Percentiles rank a stretch among this genome's conserved stretches.
These are phyloP conservation scores for Primulina huaijiensis DNA, from an alignment of 257 asterid genomes.

Conservation along the genomic window DNA sequence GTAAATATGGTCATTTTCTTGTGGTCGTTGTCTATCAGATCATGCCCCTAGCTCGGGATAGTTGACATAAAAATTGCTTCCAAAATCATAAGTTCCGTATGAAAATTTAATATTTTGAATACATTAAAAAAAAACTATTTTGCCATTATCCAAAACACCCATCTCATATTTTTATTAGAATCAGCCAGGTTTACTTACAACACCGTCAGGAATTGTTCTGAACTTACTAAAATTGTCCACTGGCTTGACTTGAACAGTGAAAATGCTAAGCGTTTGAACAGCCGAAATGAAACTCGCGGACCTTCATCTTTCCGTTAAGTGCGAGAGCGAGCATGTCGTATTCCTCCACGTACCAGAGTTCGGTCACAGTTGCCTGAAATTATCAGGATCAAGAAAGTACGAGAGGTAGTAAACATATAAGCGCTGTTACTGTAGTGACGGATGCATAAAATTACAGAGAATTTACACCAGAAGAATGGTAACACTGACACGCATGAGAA, in stretches of 20 bases:
- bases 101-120: too few relatives aligned
- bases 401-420: neutral
- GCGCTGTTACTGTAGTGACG: neutral
- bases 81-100: too few relatives aligned
- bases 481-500: neutral
- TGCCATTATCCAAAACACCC: neutral
- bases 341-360: constrained; percentile 96
- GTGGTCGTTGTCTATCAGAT: neutral
- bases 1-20: neutral
- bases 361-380: constrained; percentile 67
- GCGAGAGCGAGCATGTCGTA: constrained; percentile 84
- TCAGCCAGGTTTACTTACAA: neutral
- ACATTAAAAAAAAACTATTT: too few relatives aligned
- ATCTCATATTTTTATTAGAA: neutral
- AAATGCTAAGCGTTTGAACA: constrained; percentile 39
- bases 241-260: neutral
- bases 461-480: neutral
- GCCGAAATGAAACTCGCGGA: constrained; percentile 47
- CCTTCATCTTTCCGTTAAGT: constrained; percentile 69
- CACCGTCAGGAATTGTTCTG: neutral
- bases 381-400: constrained; percentile 1
- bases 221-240: neutral
- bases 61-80: neutral
- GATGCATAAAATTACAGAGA: neutral
- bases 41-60: neutral